phyloP scores from a whole-genome alignment of 1,139 yeast species.

The Yamadazyma mexicana region DNA sequence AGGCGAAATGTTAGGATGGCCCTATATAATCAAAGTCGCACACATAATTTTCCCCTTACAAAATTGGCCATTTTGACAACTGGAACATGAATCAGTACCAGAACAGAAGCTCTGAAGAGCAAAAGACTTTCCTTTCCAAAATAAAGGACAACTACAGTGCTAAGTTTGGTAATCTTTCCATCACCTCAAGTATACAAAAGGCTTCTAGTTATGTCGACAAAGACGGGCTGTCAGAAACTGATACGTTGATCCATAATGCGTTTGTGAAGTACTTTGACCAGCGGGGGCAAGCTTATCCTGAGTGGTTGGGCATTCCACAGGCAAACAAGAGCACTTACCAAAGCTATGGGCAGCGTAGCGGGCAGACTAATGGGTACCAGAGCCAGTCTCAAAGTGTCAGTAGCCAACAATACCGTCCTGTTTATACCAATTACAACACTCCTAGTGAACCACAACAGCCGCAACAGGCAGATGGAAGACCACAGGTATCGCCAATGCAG shows the following conservation, averaged over 20 bases:
- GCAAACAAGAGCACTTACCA: slow-evolving; percentile 4
- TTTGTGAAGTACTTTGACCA: slow-evolving; percentile 42
- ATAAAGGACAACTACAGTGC: slow-evolving; percentile 37
- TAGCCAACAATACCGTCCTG: slow-evolving; percentile 23
- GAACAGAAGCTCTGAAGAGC: slow-evolving; percentile 17
- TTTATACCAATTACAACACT: slow-evolving; percentile 24
- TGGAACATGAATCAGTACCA: slow-evolving; percentile 11
- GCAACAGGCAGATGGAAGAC: slow-evolving; percentile 6
- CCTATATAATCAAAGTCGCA: too few relatives aligned
- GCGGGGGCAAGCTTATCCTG: slow-evolving; percentile 39
- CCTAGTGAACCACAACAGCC: slow-evolving; percentile 14
- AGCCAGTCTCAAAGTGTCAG: background rate
- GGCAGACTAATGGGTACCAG: too few relatives aligned
- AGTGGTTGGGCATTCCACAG: slow-evolving; percentile 41
- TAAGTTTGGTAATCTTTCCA: slow-evolving; percentile 36
- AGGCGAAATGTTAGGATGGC: too few relatives aligned
- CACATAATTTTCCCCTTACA: too few relatives aligned
- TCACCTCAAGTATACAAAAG: slow-evolving; percentile 22
- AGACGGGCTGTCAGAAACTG: slow-evolving; percentile 40
- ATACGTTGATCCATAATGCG: slow-evolving; percentile 47
- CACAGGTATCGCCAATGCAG: slow-evolving; percentile 13
- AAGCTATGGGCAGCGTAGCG: background rate
- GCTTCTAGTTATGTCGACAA: slow-evolving; percentile 28
- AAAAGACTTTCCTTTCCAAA: slow-evolving; percentile 32
- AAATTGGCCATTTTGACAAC: background rate